Conservation (phyloP, 2,329 filamentous ascomycete genomes). For the Tricladium varicosporioides region DNA sequence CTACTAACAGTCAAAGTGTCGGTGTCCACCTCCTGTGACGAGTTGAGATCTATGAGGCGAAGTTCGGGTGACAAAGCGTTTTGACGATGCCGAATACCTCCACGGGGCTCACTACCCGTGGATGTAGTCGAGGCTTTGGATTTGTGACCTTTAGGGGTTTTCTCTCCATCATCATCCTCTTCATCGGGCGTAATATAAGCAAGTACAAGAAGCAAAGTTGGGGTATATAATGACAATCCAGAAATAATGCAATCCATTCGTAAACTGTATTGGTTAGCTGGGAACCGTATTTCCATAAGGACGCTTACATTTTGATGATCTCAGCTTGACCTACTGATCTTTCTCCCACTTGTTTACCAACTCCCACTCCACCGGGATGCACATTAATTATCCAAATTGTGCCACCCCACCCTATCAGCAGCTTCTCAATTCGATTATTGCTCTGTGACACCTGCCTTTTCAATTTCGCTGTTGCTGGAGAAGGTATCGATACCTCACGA, state of each 20-base stretch:
- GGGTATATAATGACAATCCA: slow-evolving; percentile 94
- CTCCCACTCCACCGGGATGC: slow-evolving; percentile 67
- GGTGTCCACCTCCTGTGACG: slow-evolving; percentile 79
- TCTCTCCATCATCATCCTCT: slow-evolving; percentile 34
- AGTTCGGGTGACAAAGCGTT: slow-evolving; percentile 86
- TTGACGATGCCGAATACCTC: slow-evolving; percentile 67
- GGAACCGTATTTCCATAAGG: not conserved
- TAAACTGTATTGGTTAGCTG: slow-evolving; percentile 54
- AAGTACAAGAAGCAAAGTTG: slow-evolving; percentile 84
- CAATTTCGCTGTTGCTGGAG: slow-evolving; percentile 47
- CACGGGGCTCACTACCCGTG: slow-evolving; percentile 55
- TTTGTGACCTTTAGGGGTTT: slow-evolving; percentile 35
- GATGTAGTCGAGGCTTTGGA: slow-evolving; percentile 44
- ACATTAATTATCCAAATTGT: slow-evolving; percentile 96
- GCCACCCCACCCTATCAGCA: slow-evolving; percentile 93
- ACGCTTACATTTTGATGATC: slow-evolving; percentile 83
- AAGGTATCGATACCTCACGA: slow-evolving; percentile 32
- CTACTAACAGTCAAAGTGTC: slow-evolving; percentile 83
- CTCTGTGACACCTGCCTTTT: slow-evolving; percentile 48
- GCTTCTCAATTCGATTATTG: slow-evolving; percentile 63
- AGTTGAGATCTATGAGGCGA: slow-evolving; percentile 83
- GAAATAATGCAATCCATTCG: slow-evolving; percentile 98
- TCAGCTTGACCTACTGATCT: slow-evolving; percentile 77
- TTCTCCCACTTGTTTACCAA: slow-evolving; percentile 66
- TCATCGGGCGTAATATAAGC: slow-evolving; percentile 77